phyloP scores from a whole-genome alignment of 805 yeast species.

The Yarrowia sp. region DNA sequence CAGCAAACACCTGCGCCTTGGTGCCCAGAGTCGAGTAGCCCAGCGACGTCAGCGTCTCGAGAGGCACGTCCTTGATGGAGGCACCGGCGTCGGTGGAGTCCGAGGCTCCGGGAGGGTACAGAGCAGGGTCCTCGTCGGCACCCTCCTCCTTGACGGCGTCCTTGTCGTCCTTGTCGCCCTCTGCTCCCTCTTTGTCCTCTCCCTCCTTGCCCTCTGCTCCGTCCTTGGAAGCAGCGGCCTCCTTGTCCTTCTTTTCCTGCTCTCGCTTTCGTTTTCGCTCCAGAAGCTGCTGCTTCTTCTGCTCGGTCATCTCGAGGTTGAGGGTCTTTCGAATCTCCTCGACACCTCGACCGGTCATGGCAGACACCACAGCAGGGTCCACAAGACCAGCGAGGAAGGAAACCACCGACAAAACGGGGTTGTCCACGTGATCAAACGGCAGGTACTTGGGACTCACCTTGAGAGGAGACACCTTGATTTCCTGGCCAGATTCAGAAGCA shows the following conservation, averaged over 20 bases:
- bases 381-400: conserved; percentile 85
- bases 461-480: conserved; percentile 68
- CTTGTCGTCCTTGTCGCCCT: conserved; percentile 25
- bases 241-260: conserved; percentile 44
- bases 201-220: conserved; percentile 40
- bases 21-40: conserved; percentile 35
- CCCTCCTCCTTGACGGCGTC: conserved; percentile 35
- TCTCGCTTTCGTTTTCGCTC: conserved; percentile 35
- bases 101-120: conserved; percentile 10
- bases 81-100: conserved; percentile 33
- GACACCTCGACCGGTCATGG: conserved; percentile 65
- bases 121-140: conserved; percentile 9
- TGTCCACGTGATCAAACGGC: conserved; percentile 84
- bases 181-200: conserved; percentile 24
- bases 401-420: conserved; percentile 92
- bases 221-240: conserved; percentile 32
- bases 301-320: conserved; percentile 30
- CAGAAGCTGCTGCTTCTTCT: conserved; percentile 11
- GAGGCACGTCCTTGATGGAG: conserved; percentile 36
- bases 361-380: conserved; percentile 83
- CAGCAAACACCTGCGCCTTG: conserved; percentile 40
- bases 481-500: conserved; percentile 34
- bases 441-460: conserved; percentile 72
- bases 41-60: conserved; percentile 31
- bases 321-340: conserved; percentile 63